Evolutionary conservation across 169 alveolate genomes (phyloP).

Genomic region (Eimeria necatrix): DNA sequence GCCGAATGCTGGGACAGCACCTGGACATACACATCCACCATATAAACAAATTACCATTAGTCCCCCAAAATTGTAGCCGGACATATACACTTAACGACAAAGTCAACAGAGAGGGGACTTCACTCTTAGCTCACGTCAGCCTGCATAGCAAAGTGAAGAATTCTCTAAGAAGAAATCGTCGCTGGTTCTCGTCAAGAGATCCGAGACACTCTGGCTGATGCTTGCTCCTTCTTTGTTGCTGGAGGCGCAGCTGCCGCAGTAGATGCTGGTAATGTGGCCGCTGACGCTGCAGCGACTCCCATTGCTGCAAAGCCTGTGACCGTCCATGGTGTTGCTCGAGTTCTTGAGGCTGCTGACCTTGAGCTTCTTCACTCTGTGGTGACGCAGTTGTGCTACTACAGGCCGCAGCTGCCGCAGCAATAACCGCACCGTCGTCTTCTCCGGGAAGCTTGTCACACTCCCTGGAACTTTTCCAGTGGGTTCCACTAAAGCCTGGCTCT

Average conservation of each 20-base stretch:
- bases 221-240: slow-evolving; percentile 57
- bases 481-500: slow-evolving; percentile 15
- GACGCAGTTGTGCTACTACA: slow-evolving; percentile 61
- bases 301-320: not conserved
- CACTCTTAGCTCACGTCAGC: slow-evolving; percentile 34
- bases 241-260: slow-evolving; percentile 65
- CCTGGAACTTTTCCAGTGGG: not conserved
- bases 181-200: slow-evolving; percentile 62
- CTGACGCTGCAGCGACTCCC: slow-evolving; percentile 41
- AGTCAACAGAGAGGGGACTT: too few species aligned
- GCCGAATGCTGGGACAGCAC: slow-evolving; percentile 64
- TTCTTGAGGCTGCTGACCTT: slow-evolving; percentile 29
- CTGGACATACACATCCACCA: slow-evolving; percentile 39
- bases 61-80: too few species aligned
- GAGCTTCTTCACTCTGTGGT: slow-evolving; percentile 33
- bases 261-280: slow-evolving; percentile 17
- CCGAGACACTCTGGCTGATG: slow-evolving; percentile 61
- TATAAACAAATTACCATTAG: too few species aligned
- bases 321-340: not conserved
- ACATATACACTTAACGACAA: too few species aligned
- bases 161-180: slow-evolving; percentile 56
- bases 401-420: slow-evolving; percentile 45
- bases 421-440: not conserved
- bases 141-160: slow-evolving; percentile 72
- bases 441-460: not conserved